These are phyloP conservation scores for Pichia sp. DNA, from an alignment of 1,139 yeast species.

Conservation along the genomic window DNA sequence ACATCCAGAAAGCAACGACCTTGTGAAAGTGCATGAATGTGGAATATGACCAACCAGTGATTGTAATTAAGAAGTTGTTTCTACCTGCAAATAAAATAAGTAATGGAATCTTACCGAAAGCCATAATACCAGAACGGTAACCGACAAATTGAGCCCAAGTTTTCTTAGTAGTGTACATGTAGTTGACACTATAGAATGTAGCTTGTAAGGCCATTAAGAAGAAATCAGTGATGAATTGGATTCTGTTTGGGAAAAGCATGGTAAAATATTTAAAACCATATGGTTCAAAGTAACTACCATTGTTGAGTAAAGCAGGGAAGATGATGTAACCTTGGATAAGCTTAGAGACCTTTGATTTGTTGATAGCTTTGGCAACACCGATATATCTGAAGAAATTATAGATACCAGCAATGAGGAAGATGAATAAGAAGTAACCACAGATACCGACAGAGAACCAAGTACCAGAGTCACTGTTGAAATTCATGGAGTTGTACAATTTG, in stretches of 20 bases:
- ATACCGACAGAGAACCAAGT: conserved; percentile 18
- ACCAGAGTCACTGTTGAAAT: conserved; percentile 15
- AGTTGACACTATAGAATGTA: conserved; percentile 22
- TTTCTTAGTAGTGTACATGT: conserved; percentile 4
- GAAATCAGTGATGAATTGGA: conserved; percentile 39
- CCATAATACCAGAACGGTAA: conserved; percentile 4
- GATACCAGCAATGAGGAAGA: conserved; percentile 14
- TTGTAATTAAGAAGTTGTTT: conserved; percentile 1
- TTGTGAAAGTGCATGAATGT: conserved; percentile 5
- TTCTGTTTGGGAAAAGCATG: conserved; percentile 50
- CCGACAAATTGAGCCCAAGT: neutral
- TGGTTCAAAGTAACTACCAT: conserved; percentile 20
- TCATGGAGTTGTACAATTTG: neutral
- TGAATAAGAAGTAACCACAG: conserved; percentile 12
- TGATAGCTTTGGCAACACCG: conserved; percentile 16
- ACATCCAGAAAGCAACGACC: conserved; percentile 6
- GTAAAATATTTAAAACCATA: conserved; percentile 18
- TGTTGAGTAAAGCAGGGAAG: conserved; percentile 24
- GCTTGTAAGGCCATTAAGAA: conserved; percentile 20
- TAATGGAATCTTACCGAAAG: conserved; percentile 7
- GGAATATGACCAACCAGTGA: conserved; percentile 6
- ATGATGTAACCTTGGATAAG: conserved; percentile 23
- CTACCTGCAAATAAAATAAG: conserved; percentile 6
- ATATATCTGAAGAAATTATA: conserved; percentile 12
- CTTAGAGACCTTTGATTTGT: conserved; percentile 17